Conservation (phyloP, 2,329 filamentous ascomycete genomes). For the Nemania abortiva region DNA sequence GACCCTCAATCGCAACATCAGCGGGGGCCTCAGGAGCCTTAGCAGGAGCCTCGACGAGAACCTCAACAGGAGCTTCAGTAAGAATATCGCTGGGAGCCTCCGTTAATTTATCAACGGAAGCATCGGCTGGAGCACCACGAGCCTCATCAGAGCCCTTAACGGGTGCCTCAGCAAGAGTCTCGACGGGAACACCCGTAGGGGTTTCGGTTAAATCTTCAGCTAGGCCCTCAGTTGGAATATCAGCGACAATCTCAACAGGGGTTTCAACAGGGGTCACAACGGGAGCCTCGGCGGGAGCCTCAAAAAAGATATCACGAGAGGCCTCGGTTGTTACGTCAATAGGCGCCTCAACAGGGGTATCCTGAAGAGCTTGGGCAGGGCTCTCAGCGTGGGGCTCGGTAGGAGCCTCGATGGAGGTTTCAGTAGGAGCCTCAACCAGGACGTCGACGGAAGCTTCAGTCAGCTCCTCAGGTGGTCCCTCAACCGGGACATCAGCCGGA, state of each 20-base stretch:
- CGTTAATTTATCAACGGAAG: not conserved
- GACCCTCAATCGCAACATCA: not conserved
- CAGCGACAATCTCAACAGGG: not conserved
- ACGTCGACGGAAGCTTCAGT: not conserved
- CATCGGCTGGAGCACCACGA: not conserved
- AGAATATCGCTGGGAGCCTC: not conserved
- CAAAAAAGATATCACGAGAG: not conserved
- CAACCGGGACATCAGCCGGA: not conserved
- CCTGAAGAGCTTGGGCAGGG: too few species aligned
- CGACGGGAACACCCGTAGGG: not conserved
- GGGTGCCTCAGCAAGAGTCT: not conserved
- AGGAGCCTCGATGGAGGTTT: not conserved
- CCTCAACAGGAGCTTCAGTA: not conserved
- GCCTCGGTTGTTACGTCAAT: not conserved
- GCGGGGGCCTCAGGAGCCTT: not conserved
- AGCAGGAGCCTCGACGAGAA: too few species aligned
- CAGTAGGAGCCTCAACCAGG: not conserved
- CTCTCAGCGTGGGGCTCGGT: not conserved
- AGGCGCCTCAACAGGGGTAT: not conserved
- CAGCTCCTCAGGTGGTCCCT: not conserved
- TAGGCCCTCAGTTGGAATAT: not conserved
- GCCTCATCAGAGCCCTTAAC: not conserved
- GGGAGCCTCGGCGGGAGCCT: not conserved
- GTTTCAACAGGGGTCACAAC: not conserved
- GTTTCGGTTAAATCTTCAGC: not conserved